These are phyloP conservation scores for Quillaja saponaria DNA, from an alignment of 306 rosid species.

Conservation along the genomic window DNA sequence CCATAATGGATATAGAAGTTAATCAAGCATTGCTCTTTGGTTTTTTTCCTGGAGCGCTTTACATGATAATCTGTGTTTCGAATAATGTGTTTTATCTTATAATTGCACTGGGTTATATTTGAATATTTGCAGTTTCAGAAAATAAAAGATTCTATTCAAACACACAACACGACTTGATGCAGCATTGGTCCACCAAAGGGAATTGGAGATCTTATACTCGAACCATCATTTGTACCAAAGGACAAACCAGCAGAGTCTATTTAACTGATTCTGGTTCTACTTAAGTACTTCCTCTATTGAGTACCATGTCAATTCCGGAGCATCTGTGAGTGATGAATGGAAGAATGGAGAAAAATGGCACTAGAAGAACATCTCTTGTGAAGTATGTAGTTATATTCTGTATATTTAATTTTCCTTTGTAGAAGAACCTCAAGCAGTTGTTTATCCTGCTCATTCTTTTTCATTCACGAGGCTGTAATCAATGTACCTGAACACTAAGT, in stretches of 20 bases:
- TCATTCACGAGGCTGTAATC: conserved; percentile 45
- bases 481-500: conserved; percentile 32
- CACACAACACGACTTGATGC: conserved; percentile 93
- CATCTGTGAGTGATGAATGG: conserved; percentile 29
- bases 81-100: too few relatives aligned
- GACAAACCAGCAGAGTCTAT: conserved; percentile 57
- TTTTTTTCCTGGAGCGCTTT: too few relatives aligned
- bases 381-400: conserved; percentile 39
- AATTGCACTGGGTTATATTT: neutral
- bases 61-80: neutral
- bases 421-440: conserved; percentile 33
- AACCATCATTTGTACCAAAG: conserved; percentile 52
- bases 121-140: conserved; percentile 78
- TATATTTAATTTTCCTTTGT: conserved; percentile 41
- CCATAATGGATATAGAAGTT: conserved; percentile 8
- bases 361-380: conserved; percentile 26
- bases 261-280: conserved; percentile 19
- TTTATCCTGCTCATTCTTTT: conserved; percentile 48
- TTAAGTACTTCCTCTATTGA: conserved; percentile 16
- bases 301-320: conserved; percentile 16
- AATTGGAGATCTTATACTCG: conserved; percentile 60
- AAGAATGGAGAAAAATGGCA: conserved; percentile 16
- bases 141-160: conserved; percentile 83
- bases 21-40: too few relatives aligned
- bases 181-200: conserved; percentile 91